Base-by-base conservation (phyloP, 139 green algal genomes). In the Tetraselmis striata region DNA sequence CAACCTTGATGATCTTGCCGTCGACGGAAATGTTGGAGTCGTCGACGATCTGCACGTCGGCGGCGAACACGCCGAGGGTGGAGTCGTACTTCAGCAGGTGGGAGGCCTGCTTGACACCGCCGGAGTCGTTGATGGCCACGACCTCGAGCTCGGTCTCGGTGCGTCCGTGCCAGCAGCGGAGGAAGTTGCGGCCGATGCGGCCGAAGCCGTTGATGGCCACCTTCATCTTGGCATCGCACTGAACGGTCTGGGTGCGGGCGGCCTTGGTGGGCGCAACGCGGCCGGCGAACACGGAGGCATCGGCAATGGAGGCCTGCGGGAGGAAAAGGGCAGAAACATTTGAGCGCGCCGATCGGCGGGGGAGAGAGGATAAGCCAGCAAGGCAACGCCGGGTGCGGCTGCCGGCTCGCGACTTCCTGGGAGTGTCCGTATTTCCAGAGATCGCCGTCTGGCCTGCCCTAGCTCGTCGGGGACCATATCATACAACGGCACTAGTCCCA, bases 81-180 rank as follows among this genome's bases (percentile, higher is more conserved):
- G 95, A 98, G 91, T 99, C 97, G 88, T 99, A 99, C 94, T 99
- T 99, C 78, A 99, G 92, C 90, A 99, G 92, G 95, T 99, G 96
- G 81, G 87, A 92, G 75, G 96, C 96, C 94, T 98, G 95, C 92
- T 98, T 98, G 28, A 98, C 94, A 86, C 93, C 96, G 81, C 96
- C 96, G 80, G 89, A 96, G 94, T 98, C 95, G 92, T 99, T 99
- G 85, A 99, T 92, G 87, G 89, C 92, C 26, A 98, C 90, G 11
- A 99, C 87, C 81, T 98, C 93, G 29, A 98, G 88, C 45, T 94
- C 86, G 29, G 89, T 91, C 89, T 95, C 85, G 80, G 91, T 77
- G 31, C 91, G 83, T 32, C 83, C 82, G 80, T 92, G 78, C 82
- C 82, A 88, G 89, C 88, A 93, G 28, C 88, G 80, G 30, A 92